Conservation (phyloP, 352 stramenopile genomes). For the Phytophthora ramorum region DNA sequence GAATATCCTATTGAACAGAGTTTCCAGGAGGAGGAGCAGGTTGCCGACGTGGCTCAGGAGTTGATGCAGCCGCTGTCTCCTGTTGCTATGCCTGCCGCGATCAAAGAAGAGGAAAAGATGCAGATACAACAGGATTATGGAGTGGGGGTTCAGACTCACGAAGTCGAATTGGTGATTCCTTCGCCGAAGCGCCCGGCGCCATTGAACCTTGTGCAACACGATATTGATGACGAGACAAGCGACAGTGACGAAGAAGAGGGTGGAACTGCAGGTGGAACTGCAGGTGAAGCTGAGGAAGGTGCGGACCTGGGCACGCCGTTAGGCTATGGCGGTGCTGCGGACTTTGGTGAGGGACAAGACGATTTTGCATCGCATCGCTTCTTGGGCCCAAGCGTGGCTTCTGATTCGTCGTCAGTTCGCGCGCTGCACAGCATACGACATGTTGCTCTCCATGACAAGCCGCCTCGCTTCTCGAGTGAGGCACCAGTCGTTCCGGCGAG, state of each 20-base stretch:
- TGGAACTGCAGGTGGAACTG: slow-evolving; percentile 14
- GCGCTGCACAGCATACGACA: slow-evolving; percentile 65
- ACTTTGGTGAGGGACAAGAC: slow-evolving; percentile 60
- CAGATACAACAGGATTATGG: slow-evolving; percentile 11
- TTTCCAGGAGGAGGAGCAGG: slow-evolving; percentile 24
- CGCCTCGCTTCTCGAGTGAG: slow-evolving; percentile 71
- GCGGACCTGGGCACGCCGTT: slow-evolving; percentile 69
- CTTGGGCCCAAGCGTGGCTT: slow-evolving; percentile 56
- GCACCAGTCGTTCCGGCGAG: slow-evolving; percentile 27
- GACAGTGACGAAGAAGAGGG: slow-evolving; percentile 39
- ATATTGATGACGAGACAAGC: slow-evolving; percentile 43
- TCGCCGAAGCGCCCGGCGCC: slow-evolving; percentile 33
- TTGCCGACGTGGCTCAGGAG: slow-evolving; percentile 4
- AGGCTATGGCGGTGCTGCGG: slow-evolving; percentile 45
- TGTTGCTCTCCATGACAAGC: slow-evolving; percentile 70
- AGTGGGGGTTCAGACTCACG: slow-evolving; percentile 8
- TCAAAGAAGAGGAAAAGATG: slow-evolving; percentile 5
- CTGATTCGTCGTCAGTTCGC: slow-evolving; percentile 48
- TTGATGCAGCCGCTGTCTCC: neutral
- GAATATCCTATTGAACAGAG: slow-evolving; percentile 15
- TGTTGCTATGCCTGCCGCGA: neutral
- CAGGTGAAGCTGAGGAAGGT: slow-evolving; percentile 37
- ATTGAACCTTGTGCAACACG: slow-evolving; percentile 38
- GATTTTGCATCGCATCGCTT: slow-evolving; percentile 72
- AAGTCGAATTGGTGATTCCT: slow-evolving; percentile 32